Base-by-base conservation (phyloP, 169 alveolate genomes). In the Eimeria sp. region DNA sequence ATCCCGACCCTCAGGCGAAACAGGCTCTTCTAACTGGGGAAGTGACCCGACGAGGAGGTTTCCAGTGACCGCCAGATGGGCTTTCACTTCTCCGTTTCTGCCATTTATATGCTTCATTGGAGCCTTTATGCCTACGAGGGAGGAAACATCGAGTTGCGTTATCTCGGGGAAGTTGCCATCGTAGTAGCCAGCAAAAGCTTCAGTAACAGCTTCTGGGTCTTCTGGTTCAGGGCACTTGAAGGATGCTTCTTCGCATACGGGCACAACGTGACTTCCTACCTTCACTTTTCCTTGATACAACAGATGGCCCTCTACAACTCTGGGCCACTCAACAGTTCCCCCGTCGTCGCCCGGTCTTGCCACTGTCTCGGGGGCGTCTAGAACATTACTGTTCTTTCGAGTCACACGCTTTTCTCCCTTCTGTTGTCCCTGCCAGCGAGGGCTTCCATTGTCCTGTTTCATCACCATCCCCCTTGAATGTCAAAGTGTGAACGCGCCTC, bases 101-200 rank as follows among this genome's bases (percentile, higher is more conserved):
- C 82, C 80, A 22, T 7, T 13, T 30, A 20, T 30, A 40, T 9
- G 11, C 18, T 86, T 86, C 11, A 86, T 22, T 18, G 92, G 40
- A n/a, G 80, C 92, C 67, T 61, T 61, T 58, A 86, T 20, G 27
- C 40, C 61, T 20, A 86, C n/a, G 13, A 45, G 40, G 22, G 92
- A 34, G 58, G 80, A 86, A 27, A 86, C 78, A 5, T 86, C 78
- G 70, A 40, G 92, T 61, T 61, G 63, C 5, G 58, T 57, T 34
- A 61, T 58, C 67, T 86, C 92, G 47, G 80, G 80, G 92, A 86
- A 86, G 61, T 47, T 47, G 58, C 92, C 92, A 34, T 86, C 92
- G 40, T 86, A 86, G 58, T 57, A 2, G 43, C 78, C 92, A 34
- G 80, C 75, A n/a, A 86, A 47, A 2, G 54, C 75, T 30, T 86